Evolutionary conservation across 2,329 filamentous ascomycete genomes (phyloP).

Genomic region (Calonectria naviculata): DNA sequence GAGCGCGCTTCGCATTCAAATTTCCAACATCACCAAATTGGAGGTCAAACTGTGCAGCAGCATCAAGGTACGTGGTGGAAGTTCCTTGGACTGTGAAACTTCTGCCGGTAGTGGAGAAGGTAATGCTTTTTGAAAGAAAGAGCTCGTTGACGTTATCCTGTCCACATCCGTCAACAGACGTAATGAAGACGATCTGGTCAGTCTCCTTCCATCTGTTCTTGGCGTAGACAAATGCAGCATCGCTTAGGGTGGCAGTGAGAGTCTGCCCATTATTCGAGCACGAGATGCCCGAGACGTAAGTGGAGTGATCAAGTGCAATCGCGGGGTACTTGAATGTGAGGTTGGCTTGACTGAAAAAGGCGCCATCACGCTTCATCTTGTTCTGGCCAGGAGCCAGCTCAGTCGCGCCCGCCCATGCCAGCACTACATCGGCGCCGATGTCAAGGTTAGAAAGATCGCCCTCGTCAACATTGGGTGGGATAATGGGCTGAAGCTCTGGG

Average conservation of each 20-base stretch:
- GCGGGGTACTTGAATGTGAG: constrained; percentile 23
- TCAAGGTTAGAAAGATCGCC: constrained; percentile 8
- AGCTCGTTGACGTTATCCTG: constrained; percentile 19
- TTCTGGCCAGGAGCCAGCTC: background rate
- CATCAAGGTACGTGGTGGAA: background rate
- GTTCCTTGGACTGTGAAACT: constrained; percentile 3
- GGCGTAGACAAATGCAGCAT: constrained; percentile 18
- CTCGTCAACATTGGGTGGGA: constrained; percentile 19
- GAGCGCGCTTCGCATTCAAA: constrained; percentile 9
- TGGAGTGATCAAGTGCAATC: constrained; percentile 22
- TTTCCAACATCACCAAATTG: constrained; percentile 16
- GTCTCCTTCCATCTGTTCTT: constrained; percentile 16
- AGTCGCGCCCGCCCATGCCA: constrained; percentile 27
- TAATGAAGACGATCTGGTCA: constrained; percentile 21
- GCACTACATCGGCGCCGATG: background rate
- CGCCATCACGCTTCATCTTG: constrained; percentile 21
- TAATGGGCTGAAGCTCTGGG: constrained; percentile 20
- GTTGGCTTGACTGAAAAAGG: constrained; percentile 20
- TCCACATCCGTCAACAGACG: constrained; percentile 17
- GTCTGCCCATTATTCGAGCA: background rate
- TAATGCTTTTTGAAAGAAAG: constrained; percentile 5
- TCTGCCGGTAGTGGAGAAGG: constrained; percentile 8
- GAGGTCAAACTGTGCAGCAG: background rate
- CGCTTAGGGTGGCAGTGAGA: constrained; percentile 1
- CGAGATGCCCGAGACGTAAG: background rate